Evolutionary conservation across 768 basidiomycete species (phyloP).

Genomic region (Amyloporia xantha): DNA sequence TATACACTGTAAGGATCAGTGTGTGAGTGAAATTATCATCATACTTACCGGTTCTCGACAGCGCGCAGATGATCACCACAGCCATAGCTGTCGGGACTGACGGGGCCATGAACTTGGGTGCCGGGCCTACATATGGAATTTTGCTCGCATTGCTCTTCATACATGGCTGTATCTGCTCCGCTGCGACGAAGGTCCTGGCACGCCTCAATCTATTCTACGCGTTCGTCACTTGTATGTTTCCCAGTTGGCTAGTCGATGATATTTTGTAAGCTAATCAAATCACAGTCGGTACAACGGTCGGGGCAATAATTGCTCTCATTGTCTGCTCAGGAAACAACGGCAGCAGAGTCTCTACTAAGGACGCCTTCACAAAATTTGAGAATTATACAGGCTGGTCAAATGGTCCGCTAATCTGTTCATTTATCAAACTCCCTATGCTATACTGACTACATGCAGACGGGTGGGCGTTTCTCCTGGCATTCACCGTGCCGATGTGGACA

Average conservation of each 20-base stretch:
- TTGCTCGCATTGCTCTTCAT: slow-evolving; percentile 52
- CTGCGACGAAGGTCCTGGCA: slow-evolving; percentile 59
- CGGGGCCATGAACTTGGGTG: slow-evolving; percentile 40
- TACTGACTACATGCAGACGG: slow-evolving; percentile 54
- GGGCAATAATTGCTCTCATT: slow-evolving; percentile 54
- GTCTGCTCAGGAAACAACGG: slow-evolving; percentile 48
- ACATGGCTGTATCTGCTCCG: slow-evolving; percentile 67
- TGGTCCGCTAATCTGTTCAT: slow-evolving; percentile 32
- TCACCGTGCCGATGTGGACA: slow-evolving; percentile 75
- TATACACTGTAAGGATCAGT: slow-evolving; percentile 57
- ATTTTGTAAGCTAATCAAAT: too few species aligned
- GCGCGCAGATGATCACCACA: slow-evolving; percentile 73
- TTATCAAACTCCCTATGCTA: too few species aligned
- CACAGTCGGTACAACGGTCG: slow-evolving; percentile 57
- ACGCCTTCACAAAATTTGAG: slow-evolving; percentile 63
- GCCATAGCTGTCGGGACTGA: slow-evolving; percentile 56
- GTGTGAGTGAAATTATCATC: too few species aligned
- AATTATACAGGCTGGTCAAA: slow-evolving; percentile 64
- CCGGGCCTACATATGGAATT: slow-evolving; percentile 63
- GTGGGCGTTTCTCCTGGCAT: slow-evolving; percentile 67
- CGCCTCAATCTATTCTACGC: slow-evolving; percentile 64
- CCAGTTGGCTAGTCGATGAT: too few species aligned
- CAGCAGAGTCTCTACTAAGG: slow-evolving; percentile 53
- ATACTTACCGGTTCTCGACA: slow-evolving; percentile 11
- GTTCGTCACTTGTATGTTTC: slow-evolving; percentile 48